Conservation (phyloP, 2,329 filamentous ascomycete species). For the Hypocreales sp. region DNA sequence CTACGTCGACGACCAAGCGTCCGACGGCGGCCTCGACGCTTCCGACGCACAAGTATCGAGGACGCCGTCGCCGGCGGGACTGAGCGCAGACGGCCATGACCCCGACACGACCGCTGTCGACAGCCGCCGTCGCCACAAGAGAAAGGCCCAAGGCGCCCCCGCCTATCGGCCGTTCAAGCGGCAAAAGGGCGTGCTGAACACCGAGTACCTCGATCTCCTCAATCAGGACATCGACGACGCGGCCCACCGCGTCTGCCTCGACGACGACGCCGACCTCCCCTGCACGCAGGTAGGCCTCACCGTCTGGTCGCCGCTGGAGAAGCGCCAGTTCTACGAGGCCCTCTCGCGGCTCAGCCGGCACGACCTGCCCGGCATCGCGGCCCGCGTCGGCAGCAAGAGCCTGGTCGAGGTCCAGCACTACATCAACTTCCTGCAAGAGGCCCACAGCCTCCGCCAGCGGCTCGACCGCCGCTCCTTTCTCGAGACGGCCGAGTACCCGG, state of each 20-base stretch:
- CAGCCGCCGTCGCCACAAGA: too few species aligned
- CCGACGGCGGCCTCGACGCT: background rate
- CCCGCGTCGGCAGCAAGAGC: conserved; percentile 53
- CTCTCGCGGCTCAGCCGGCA: conserved; percentile 48
- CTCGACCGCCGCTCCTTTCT: conserved; percentile 17
- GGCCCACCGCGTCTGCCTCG: conserved; percentile 18
- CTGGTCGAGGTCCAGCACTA: conserved; percentile 60
- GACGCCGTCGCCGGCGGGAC: too few species aligned
- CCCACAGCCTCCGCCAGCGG: conserved; percentile 22
- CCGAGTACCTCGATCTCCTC: conserved; percentile 31
- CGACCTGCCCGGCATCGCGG: conserved; percentile 45
- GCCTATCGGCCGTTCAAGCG: conserved; percentile 32
- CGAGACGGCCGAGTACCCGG: conserved; percentile 43
- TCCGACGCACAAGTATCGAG: too few species aligned
- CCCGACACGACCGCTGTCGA: too few species aligned
- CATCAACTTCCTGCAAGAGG: conserved; percentile 43
- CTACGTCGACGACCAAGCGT: conserved; percentile 3
- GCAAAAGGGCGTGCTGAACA: conserved; percentile 24
- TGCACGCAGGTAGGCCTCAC: conserved; percentile 50
- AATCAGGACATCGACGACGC: conserved; percentile 45
- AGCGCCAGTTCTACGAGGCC: conserved; percentile 51
- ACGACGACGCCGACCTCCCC: conserved; percentile 16
- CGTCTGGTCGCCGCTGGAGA: conserved; percentile 57
- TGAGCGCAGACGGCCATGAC: too few species aligned
- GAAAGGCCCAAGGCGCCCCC: too few species aligned